These are phyloP conservation scores for Microbotryum lychnidis-dioicae DNA, from an alignment of 1,284 basidiomycete species.

Conservation along the genomic window DNA sequence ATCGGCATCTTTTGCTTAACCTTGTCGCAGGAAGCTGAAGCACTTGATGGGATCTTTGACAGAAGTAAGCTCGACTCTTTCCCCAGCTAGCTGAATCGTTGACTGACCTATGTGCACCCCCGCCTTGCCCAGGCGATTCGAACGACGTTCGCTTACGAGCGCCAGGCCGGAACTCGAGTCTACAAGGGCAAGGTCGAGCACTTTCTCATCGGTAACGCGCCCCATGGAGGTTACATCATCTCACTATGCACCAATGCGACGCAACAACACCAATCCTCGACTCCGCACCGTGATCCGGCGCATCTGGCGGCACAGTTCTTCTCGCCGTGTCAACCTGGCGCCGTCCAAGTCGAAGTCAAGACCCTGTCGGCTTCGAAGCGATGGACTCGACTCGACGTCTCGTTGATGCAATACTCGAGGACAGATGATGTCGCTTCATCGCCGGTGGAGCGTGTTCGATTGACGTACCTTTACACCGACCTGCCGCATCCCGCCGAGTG, in stretches of 20 bases:
- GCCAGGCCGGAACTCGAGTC: background rate
- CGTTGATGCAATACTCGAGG: constrained; percentile 15
- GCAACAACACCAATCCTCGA: constrained; percentile 4
- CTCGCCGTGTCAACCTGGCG: constrained; percentile 7
- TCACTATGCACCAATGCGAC: constrained; percentile 16
- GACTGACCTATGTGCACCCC: too few species aligned
- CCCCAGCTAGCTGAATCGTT: too few species aligned
- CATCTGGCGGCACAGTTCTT: constrained; percentile 24
- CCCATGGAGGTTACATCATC: constrained; percentile 25
- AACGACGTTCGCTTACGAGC: background rate
- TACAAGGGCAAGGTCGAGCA: constrained; percentile 3
- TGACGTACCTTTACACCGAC: too few species aligned
- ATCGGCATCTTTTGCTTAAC: too few species aligned
- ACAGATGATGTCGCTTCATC: background rate
- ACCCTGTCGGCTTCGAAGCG: constrained; percentile 11
- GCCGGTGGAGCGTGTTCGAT: too few species aligned
- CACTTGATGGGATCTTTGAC: too few species aligned
- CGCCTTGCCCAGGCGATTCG: background rate
- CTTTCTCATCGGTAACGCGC: constrained; percentile 17
- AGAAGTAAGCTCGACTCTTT: too few species aligned
- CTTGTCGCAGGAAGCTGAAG: too few species aligned
- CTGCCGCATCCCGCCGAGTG: too few species aligned
- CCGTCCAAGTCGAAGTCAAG: constrained; percentile 13
- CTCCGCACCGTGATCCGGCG: constrained; percentile 16
- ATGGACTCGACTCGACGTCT: constrained; percentile 26